Percentiles rank a stretch among this genome's conserved stretches.
Conservation (phyloP, 768 basidiomycete species). For the Boletellus ananas region DNA sequence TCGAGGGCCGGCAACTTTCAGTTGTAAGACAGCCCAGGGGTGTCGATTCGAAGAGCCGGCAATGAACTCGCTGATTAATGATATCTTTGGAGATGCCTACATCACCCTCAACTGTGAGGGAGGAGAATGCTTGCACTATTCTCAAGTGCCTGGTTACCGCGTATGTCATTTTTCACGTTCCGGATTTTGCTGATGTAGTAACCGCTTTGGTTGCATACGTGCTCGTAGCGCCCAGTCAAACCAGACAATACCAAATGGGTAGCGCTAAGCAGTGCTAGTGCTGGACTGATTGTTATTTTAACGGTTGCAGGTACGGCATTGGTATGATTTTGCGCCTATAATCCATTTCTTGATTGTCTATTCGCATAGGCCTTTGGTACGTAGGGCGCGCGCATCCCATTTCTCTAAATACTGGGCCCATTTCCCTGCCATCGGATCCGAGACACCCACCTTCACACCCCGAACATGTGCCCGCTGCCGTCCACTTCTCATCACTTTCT, state of each 20-base stretch:
- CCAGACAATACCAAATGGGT: constrained; percentile 83
- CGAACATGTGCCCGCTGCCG: constrained; percentile 89
- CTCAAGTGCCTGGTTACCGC: constrained; percentile 90
- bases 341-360: not conserved
- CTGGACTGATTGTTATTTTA: constrained; percentile 68
- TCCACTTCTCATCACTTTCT: constrained; percentile 85
- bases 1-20: constrained; percentile 85
- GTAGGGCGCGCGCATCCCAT: constrained; percentile 61
- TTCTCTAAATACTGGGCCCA: constrained; percentile 53
- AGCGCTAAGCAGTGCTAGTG: constrained; percentile 78
- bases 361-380: constrained; percentile 76
- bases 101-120: constrained; percentile 85
- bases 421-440: constrained; percentile 84
- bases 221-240: constrained; percentile 61
- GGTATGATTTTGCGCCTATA: not conserved
- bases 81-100: constrained; percentile 87
- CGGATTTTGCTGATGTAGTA: not conserved
- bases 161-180: constrained; percentile 33
- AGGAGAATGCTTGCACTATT: constrained; percentile 92
- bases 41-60: constrained; percentile 94
- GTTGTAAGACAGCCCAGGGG: constrained; percentile 63
- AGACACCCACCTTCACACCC: constrained; percentile 48
- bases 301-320: constrained; percentile 52
- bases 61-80: constrained; percentile 93
- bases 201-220: not conserved